Evolutionary conservation across 306 rosid species (phyloP).

Genomic region (Corylus avellana): DNA sequence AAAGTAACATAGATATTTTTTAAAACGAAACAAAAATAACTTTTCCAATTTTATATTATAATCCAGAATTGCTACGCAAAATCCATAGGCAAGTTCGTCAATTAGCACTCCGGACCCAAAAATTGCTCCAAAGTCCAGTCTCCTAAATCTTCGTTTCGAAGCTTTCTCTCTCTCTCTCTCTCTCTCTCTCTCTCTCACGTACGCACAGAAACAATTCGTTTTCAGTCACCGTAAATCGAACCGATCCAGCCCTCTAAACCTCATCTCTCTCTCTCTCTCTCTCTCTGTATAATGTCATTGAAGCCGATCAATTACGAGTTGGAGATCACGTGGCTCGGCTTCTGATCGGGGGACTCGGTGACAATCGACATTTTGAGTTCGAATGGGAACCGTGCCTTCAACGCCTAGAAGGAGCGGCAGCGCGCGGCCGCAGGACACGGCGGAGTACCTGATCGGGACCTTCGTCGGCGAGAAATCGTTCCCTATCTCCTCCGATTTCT

Average conservation of each 20-base stretch:
- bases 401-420: conserved; percentile 64
- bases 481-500: conserved; percentile 87
- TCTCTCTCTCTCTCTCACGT: conserved; percentile 17
- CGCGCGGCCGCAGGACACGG: conserved; percentile 70
- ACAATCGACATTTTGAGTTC: neutral
- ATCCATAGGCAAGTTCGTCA: conserved; percentile 5
- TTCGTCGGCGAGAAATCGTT: conserved; percentile 79
- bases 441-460: conserved; percentile 86
- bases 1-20: no score
- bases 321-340: conserved; percentile 26
- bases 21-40: no score
- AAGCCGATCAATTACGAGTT: conserved; percentile 36
- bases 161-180: conserved; percentile 27
- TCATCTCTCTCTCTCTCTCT: conserved; percentile 23
- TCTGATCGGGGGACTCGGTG: conserved; percentile 30
- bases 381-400: conserved; percentile 90
- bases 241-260: conserved; percentile 41
- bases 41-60: no score
- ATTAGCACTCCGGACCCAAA: neutral
- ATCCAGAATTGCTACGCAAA: neutral
- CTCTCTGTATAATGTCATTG: conserved; percentile 46
- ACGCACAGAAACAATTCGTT: conserved; percentile 28
- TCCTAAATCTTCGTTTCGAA: conserved; percentile 57
- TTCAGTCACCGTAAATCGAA: conserved; percentile 26
- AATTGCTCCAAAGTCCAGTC: neutral